Percentiles rank a stretch among this genome's conserved stretches.
These are phyloP conservation scores for Phlegmacium glaucopus DNA, from an alignment of 768 basidiomycete genomes.

Conservation along the genomic window DNA sequence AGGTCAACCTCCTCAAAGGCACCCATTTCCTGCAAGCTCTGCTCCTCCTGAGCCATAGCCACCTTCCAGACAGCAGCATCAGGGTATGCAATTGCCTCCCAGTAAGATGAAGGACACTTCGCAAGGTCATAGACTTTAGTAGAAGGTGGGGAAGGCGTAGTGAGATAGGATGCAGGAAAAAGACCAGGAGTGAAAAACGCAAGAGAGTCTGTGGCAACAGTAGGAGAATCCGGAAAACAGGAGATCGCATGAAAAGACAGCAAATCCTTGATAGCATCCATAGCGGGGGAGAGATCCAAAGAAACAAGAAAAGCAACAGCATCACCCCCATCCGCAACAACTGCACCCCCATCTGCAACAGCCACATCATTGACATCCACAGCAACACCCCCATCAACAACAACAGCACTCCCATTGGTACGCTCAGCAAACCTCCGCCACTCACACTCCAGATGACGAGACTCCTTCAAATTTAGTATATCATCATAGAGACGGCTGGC, in stretches of 20 bases:
- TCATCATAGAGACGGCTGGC: not conserved
- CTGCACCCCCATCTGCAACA: not conserved
- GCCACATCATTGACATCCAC: not conserved
- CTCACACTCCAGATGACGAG: not conserved
- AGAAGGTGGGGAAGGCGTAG: no score
- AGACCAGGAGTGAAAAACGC: no score
- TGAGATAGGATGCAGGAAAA: not conserved
- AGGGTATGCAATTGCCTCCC: not conserved
- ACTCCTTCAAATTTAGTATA: not conserved
- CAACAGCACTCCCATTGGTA: not conserved
- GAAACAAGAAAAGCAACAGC: not conserved
- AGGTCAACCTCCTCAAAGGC: conserved; percentile 24
- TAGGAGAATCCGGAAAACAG: no score
- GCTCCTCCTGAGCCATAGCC: conserved; percentile 21
- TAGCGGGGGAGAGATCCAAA: not conserved
- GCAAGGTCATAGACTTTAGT: conserved; percentile 9
- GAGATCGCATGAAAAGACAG: not conserved
- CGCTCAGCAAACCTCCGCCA: no score
- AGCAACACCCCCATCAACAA: not conserved
- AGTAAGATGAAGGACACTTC: conserved; percentile 11
- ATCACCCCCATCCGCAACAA: not conserved
- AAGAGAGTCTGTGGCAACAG: no score
- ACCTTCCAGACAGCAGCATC: conserved; percentile 20
- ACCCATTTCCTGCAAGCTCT: conserved; percentile 13
- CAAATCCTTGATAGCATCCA: not conserved